phyloP scores from a whole-genome alignment of 2,329 filamentous ascomycete genomes.

The Fusarium solani-melongenae region DNA sequence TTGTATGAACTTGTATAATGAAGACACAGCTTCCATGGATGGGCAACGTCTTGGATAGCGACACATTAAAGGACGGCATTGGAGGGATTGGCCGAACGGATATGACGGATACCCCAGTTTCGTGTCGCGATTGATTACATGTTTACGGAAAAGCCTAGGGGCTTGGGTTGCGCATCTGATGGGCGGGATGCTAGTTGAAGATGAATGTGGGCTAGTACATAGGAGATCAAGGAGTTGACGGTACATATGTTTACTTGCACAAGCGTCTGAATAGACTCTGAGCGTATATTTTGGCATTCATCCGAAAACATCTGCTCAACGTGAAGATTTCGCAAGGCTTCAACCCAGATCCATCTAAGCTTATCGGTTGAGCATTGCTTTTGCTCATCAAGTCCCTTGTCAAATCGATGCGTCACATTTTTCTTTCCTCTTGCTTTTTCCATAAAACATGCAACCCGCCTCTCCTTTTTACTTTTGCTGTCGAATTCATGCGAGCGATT shows the following conservation, averaged over 20 bases:
- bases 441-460: background rate
- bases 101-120: conserved; percentile 32
- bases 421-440: background rate
- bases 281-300: background rate
- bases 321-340: background rate
- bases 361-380: background rate
- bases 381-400: background rate
- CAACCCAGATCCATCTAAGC: background rate
- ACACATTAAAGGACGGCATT: background rate
- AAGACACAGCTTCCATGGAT: conserved; percentile 21
- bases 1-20: conserved; percentile 18
- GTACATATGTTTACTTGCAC: background rate
- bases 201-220: background rate
- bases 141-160: conserved; percentile 3
- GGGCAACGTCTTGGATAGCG: conserved; percentile 7
- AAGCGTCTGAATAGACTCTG: conserved; percentile 1
- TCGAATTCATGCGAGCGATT: background rate
- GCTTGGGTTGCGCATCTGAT: background rate
- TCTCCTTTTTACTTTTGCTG: background rate
- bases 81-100: background rate
- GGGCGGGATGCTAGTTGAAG: background rate
- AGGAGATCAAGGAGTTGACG: background rate
- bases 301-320: background rate
- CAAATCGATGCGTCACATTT: background rate
- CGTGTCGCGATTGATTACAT: conserved; percentile 9